Conservation (phyloP, 352 stramenopile genomes). For the Phytophthora brassicae region DNA sequence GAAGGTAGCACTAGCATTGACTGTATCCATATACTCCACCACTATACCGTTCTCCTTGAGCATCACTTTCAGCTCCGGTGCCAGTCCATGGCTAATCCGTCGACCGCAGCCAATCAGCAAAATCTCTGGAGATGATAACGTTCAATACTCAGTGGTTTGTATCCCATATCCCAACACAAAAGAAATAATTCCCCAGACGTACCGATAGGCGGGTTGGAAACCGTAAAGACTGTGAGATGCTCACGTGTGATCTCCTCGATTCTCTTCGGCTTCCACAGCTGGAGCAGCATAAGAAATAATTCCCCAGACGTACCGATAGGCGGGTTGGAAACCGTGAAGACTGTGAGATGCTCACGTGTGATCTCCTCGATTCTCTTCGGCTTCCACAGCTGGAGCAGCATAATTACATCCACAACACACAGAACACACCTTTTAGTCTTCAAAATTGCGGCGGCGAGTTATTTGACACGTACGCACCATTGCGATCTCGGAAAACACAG, state of each 20-base stretch:
- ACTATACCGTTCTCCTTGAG: conserved; percentile 85
- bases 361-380: conserved; percentile 77
- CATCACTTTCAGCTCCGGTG: conserved; percentile 64
- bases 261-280: conserved; percentile 80
- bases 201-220: conserved; percentile 76
- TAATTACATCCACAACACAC: background rate
- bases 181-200: conserved; percentile 1
- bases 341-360: conserved; percentile 67
- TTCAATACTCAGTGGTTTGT: background rate
- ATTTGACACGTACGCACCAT: conserved; percentile 58
- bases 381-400: conserved; percentile 68
- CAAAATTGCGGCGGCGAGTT: background rate
- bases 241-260: conserved; percentile 84
- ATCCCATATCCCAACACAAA: background rate
- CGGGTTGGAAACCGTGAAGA: conserved; percentile 79
- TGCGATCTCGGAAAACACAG: conserved; percentile 67
- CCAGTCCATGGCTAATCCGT: conserved; percentile 62
- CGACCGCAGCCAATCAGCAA: conserved; percentile 78
- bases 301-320: conserved; percentile 59
- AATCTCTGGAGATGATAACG: conserved; percentile 49
- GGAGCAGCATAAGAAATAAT: background rate
- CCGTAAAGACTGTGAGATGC: conserved; percentile 72
- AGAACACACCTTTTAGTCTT: too few species aligned
- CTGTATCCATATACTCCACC: conserved; percentile 82
- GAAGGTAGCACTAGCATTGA: conserved; percentile 89